Conservation (phyloP, 2,329 filamentous ascomycete genomes). For the Aspergillus melleus region DNA sequence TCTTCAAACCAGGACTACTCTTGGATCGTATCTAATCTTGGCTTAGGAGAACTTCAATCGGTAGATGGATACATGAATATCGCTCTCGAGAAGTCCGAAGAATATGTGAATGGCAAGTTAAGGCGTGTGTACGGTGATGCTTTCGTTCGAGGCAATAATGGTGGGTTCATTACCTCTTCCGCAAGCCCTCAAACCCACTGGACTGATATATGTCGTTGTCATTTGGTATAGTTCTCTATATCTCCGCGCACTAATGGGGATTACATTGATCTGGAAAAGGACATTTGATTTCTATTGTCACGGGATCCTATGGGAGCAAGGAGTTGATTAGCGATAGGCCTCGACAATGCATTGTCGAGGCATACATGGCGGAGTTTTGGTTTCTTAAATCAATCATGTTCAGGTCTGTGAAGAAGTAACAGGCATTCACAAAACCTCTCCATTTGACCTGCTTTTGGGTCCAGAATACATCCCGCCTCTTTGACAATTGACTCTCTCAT, state of each 20-base stretch:
- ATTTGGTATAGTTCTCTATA: conserved; percentile 36
- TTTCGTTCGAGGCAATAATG: conserved; percentile 95
- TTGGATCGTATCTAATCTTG: background rate
- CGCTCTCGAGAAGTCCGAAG: conserved; percentile 90
- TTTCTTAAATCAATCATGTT: background rate
- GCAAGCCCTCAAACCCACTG: background rate
- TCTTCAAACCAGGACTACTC: background rate
- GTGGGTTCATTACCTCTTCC: conserved; percentile 48
- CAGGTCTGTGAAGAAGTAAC: background rate
- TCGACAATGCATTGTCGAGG: background rate
- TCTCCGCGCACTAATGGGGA: conserved; percentile 33
- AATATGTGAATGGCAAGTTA: conserved; percentile 83
- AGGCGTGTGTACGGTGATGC: conserved; percentile 87
- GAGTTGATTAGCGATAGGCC: background rate
- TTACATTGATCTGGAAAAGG: background rate
- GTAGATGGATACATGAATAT: conserved; percentile 99
- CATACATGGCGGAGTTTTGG: background rate
- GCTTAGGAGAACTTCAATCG: conserved; percentile 83
- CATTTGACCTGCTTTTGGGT: too few species aligned
- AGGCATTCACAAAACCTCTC: background rate
- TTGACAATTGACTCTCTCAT: too few species aligned
- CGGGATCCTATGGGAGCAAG: background rate
- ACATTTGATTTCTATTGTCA: background rate
- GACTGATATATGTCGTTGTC: background rate
- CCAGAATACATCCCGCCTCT: too few species aligned